Evolutionary conservation across 257 asterid species (phyloP).

Genomic region (Cynanchum wilfordii): DNA sequence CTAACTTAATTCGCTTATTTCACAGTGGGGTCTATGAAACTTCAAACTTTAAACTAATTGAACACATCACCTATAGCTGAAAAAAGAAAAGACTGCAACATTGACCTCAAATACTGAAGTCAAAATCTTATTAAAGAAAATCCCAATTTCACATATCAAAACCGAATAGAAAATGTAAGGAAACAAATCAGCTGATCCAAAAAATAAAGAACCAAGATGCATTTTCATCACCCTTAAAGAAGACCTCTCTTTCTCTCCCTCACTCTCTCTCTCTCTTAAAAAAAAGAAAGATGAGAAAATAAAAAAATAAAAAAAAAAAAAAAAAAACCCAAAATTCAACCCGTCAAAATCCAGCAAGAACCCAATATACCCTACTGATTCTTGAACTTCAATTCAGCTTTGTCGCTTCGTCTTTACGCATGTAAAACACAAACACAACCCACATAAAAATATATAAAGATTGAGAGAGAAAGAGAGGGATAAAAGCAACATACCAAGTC

Average conservation of each 20-base stretch:
- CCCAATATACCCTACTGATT: conserved; percentile 1
- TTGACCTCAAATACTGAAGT: neutral
- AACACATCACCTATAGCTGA: neutral
- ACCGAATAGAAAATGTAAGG: conserved; percentile 9
- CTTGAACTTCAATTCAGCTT: neutral
- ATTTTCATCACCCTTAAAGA: conserved; percentile 5
- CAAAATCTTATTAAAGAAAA: neutral
- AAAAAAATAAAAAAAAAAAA: neutral
- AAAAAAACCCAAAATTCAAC: conserved; percentile 14
- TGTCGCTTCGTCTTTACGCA: neutral
- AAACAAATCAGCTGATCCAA: conserved; percentile 17
- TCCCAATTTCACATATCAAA: neutral
- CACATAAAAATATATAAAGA: neutral
- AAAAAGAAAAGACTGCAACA: neutral
- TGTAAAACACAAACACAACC: neutral
- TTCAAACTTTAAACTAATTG: conserved; percentile 3
- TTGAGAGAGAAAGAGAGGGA: neutral
- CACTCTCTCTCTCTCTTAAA: neutral
- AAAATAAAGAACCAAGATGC: conserved; percentile 8
- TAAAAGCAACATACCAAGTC: conserved; percentile 7
- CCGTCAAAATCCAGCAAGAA: conserved; percentile 11
- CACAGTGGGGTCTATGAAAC: neutral
- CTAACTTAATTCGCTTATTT: neutral
- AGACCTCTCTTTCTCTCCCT: neutral
- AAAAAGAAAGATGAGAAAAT: neutral